Base-by-base conservation (phyloP, 2,329 filamentous ascomycete genomes). In the Didymella sp. region DNA sequence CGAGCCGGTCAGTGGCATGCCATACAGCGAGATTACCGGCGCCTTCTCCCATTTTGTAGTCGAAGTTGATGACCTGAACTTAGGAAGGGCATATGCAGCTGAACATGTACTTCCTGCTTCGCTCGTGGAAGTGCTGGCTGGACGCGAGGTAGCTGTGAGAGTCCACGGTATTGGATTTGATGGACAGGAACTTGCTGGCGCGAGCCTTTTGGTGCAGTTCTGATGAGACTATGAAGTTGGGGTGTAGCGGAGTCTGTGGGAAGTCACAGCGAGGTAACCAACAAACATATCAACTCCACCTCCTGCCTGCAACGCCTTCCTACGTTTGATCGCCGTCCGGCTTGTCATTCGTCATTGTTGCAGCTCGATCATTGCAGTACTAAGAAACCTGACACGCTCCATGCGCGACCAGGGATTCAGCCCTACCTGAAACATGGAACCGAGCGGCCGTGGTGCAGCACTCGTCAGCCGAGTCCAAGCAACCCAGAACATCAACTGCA, bases 11-110 rank as follows among this genome's bases (percentile, higher is more conserved):
- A 4, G 40, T 3, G 61, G 56, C 1, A 35, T 73, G 8, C 73
- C 73, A 2, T 69, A 63, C 45, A 77, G 75, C 31, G n/a, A 54
- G 0, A 41, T 71, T 2, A 78, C 74, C 3, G 76, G 76, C 0
- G 63, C 73, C 1, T 75, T 75, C 43, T 64, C 73, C 1, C 62
- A 76, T 40, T 77, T 77, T 37, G 2, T 30, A 1, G 53, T 78
- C 9, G 7, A 44, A 1, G 37, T 73, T 12, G 57, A 70, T 38
- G 72, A 62, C 3, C 4, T 63, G 4, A 6, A 42, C 4, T 12
- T 70, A 0, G 73, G 68, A 1, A 65, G 66, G 50, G 69, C 68
- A 11, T 76, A 77, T 62, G 69, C 70, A 1, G 33, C 69, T 31
- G 71, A 75, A 38, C 63, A 62, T 30, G 19, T 71, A 2, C 11